A percentile compares a stretch with the other conserved stretches of the same genome.
phyloP scores from a whole-genome alignment of 176 grass and related monocot species.

The barley (Hordeum vulgare) region DNA sequence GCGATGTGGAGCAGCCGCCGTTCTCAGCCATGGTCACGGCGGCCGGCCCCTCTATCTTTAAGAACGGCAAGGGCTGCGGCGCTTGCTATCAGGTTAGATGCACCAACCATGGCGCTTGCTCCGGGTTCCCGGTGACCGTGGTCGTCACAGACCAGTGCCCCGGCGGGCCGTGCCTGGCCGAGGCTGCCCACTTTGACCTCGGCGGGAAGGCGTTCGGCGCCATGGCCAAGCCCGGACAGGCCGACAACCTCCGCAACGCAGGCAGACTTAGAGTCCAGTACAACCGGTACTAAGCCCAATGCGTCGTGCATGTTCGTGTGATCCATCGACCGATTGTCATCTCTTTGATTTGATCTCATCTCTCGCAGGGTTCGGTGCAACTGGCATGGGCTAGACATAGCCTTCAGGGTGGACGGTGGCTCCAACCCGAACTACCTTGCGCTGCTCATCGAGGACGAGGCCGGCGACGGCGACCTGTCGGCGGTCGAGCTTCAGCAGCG shows the following conservation, averaged over 20 bases:
- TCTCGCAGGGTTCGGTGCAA: conserved; percentile 55
- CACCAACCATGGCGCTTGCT: not conserved
- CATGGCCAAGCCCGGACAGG: conserved; percentile 50
- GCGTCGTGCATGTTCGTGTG: no score
- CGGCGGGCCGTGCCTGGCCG: conserved; percentile 24
- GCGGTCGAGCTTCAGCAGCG: conserved; percentile 49
- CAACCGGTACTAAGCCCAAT: no score
- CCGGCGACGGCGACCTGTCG: conserved; percentile 60
- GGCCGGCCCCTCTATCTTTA: not conserved
- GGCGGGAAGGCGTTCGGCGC: conserved; percentile 65
- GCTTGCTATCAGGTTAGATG: conserved; percentile 50
- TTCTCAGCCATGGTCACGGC: no score
- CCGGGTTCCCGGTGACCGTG: not conserved
- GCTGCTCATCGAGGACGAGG: conserved; percentile 51
- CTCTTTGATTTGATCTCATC: not conserved
- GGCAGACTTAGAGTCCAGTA: no score
- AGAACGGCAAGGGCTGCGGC: conserved; percentile 51
- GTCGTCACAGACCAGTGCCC: conserved; percentile 58
- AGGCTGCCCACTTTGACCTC: conserved; percentile 59
- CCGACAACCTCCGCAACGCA: conserved; percentile 10
- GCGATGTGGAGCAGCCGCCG: no score
- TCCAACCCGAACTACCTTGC: conserved; percentile 77
- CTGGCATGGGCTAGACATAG: conserved; percentile 46
- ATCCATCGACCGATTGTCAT: not conserved
- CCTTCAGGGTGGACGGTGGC: conserved; percentile 54